Conservation (phyloP, 495 filamentous ascomycete species). For the Saxophila tyrrhenica region DNA sequence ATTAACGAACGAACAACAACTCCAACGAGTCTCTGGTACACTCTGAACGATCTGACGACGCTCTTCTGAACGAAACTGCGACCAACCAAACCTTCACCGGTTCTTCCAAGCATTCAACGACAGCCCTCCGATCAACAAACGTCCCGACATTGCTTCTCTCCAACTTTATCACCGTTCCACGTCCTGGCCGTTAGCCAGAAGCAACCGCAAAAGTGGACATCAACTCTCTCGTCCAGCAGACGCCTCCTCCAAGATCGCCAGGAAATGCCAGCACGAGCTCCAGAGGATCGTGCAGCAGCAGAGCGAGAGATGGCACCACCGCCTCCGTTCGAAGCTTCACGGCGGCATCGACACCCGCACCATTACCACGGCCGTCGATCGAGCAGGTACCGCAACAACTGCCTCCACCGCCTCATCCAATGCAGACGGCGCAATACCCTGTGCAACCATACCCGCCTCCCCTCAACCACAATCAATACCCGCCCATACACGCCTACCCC, state of each 20-base stretch:
- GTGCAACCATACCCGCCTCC: conserved; percentile 1
- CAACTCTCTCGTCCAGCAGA: conserved; percentile 17
- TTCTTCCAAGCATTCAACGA: no score
- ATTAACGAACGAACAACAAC: background rate
- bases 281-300: conserved; percentile 9
- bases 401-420: background rate
- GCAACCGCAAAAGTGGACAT: conserved; percentile 44
- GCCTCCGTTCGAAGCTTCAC: background rate
- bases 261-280: conserved; percentile 18
- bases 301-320: conserved; percentile 2
- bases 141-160: no score
- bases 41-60: no score
- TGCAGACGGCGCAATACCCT: conserved; percentile 15
- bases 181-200: conserved; percentile 6
- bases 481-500: conserved; percentile 5
- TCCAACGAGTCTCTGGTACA: background rate
- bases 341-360: conserved; percentile 7
- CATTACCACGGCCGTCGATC: conserved; percentile 3
- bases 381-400: background rate
- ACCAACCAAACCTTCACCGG: no score
- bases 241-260: conserved; percentile 13
- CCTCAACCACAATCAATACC: background rate
- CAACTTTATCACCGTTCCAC: no score
- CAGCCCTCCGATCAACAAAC: no score
- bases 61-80: no score